phyloP scores from a whole-genome alignment of 768 basidiomycete species.

The Lactifluus subvellereus region DNA sequence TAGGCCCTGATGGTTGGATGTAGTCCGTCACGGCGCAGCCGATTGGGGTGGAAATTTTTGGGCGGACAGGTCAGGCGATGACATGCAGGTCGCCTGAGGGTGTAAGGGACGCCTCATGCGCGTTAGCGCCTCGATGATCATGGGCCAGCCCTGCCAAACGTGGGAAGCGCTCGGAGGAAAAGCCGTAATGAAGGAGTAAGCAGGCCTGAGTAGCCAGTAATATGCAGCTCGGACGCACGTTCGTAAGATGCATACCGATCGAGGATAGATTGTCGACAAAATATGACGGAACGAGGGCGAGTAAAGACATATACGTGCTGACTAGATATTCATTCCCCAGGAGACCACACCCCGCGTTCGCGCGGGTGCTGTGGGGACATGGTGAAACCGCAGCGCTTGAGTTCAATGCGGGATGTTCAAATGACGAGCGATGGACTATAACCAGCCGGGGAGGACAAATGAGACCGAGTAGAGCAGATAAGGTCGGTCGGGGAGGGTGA shows the following conservation, averaged over 20 bases:
- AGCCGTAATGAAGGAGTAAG: conserved; percentile 14
- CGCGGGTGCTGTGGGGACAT: neutral
- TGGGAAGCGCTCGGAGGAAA: conserved; percentile 9
- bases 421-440: neutral
- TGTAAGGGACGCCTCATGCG: conserved; percentile 4
- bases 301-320: conserved; percentile 5
- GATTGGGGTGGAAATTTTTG: neutral
- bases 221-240: conserved; percentile 8
- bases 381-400: neutral
- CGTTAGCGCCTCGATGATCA: neutral
- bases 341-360: neutral
- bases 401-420: neutral
- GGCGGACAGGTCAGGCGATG: neutral
- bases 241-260: conserved; percentile 12
- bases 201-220: conserved; percentile 11
- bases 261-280: conserved; percentile 9
- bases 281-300: conserved; percentile 14
- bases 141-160: conserved; percentile 14
- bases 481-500: neutral
- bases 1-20: neutral
- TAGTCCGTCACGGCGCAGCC: neutral
- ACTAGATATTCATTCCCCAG: conserved; percentile 6
- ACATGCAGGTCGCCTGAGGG: conserved; percentile 14
- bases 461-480: conserved; percentile 1
- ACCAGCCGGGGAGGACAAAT: neutral